Conservation (phyloP, 306 rosid species). For the Betula pendula region DNA sequence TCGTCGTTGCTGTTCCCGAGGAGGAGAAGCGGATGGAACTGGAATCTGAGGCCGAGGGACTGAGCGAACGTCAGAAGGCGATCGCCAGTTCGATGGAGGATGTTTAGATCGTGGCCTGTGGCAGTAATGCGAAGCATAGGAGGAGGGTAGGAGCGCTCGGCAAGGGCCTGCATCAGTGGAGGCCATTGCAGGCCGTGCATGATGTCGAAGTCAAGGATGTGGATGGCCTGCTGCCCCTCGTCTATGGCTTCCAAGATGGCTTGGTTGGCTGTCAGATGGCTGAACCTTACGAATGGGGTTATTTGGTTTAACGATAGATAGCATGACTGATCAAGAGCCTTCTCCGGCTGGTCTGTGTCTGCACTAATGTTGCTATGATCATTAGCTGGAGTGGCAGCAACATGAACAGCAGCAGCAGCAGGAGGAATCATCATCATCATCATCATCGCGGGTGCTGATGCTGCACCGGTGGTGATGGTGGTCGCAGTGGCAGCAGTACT, state of each 20-base stretch:
- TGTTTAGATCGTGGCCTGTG: conserved; percentile 40
- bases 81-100: conserved; percentile 49
- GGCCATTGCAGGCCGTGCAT: conserved; percentile 70
- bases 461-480: conserved; percentile 3
- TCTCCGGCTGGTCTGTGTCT: conserved; percentile 12
- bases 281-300: conserved; percentile 52
- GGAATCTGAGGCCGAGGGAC: conserved; percentile 51
- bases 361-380: not conserved
- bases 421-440: conserved; percentile 5
- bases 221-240: conserved; percentile 37
- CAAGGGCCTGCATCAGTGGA: conserved; percentile 63
- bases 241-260: conserved; percentile 55
- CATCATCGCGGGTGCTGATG: not conserved
- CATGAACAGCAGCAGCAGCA: not conserved
- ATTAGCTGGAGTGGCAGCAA: not conserved
- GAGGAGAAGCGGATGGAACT: conserved; percentile 45
- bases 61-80: conserved; percentile 46
- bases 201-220: conserved; percentile 54
- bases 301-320: conserved; percentile 53
- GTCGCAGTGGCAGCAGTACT: not conserved
- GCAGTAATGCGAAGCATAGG: conserved; percentile 56
- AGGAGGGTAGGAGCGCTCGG: conserved; percentile 43
- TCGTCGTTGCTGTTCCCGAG: conserved; percentile 8
- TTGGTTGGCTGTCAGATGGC: conserved; percentile 57
- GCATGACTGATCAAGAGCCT: conserved; percentile 37